Conservation (phyloP, 2,329 filamentous ascomycete genomes). For the Lachnellula occidentalis region DNA sequence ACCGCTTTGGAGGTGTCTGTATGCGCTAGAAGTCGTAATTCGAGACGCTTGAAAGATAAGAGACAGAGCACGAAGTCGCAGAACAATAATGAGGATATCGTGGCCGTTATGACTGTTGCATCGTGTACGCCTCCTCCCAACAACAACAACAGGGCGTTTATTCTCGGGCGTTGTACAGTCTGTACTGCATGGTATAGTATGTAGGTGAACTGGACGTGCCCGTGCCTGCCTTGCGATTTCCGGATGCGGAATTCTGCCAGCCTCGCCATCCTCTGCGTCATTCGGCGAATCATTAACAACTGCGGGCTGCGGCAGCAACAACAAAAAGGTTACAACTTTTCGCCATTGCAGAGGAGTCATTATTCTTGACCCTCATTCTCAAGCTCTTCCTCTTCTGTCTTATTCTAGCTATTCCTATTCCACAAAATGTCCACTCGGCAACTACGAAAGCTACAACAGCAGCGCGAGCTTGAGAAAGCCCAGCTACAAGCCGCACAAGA, state of each 20-base stretch:
- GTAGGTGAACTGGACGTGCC: too few relatives aligned
- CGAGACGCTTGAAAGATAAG: not conserved
- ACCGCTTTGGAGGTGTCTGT: not conserved
- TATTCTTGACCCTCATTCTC: not conserved
- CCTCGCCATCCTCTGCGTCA: constrained; percentile 18
- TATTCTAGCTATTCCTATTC: not conserved
- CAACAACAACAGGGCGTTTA: not conserved
- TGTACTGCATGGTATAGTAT: not conserved
- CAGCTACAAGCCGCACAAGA: constrained; percentile 22
- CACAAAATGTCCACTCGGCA: constrained; percentile 32
- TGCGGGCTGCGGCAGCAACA: constrained; percentile 15
- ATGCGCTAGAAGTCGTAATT: not conserved
- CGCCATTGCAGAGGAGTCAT: not conserved
- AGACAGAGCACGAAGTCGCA: not conserved
- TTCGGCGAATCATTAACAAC: constrained; percentile 29
- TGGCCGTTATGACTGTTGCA: not conserved
- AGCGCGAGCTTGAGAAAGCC: constrained; percentile 28
- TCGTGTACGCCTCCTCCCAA: not conserved
- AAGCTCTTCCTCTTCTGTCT: not conserved
- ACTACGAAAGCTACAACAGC: constrained; percentile 32
- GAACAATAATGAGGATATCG: not conserved
- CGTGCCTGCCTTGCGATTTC: not conserved
- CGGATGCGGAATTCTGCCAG: constrained; percentile 11
- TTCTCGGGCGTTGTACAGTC: not conserved
- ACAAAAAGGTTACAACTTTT: not conserved